Evolutionary conservation across 2,329 filamentous ascomycete species (phyloP).

Genomic region (Capronia coronata): DNA sequence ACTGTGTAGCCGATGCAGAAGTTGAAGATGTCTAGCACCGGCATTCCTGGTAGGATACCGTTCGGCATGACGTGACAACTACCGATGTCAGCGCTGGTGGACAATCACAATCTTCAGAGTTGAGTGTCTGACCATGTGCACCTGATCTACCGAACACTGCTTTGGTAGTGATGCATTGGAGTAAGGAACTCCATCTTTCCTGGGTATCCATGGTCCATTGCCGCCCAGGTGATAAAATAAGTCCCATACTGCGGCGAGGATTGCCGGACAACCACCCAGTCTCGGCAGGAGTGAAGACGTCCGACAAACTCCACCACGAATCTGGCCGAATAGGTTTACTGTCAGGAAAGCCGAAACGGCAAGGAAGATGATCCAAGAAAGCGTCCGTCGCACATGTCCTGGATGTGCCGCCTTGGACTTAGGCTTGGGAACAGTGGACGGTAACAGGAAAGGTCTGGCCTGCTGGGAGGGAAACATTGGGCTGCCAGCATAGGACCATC

Average conservation of each 20-base stretch:
- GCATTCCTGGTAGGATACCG: slow-evolving; percentile 50
- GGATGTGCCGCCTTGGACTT: neutral
- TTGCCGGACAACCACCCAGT: slow-evolving; percentile 7
- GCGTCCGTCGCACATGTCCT: slow-evolving; percentile 1
- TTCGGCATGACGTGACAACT: slow-evolving; percentile 54
- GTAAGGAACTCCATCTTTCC: slow-evolving; percentile 37
- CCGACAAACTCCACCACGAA: slow-evolving; percentile 2
- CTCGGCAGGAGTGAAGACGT: slow-evolving; percentile 5
- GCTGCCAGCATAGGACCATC: neutral
- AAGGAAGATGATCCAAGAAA: slow-evolving; percentile 7
- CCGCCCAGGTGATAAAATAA: slow-evolving; percentile 50
- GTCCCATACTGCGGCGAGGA: slow-evolving; percentile 37
- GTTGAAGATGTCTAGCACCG: slow-evolving; percentile 42
- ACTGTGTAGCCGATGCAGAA: slow-evolving; percentile 44
- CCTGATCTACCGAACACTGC: slow-evolving; percentile 49
- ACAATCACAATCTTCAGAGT: neutral
- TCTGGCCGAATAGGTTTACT: slow-evolving; percentile 3
- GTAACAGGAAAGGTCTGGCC: neutral
- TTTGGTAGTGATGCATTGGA: slow-evolving; percentile 41
- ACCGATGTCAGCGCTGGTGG: neutral
- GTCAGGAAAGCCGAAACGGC: slow-evolving; percentile 3
- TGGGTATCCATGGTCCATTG: slow-evolving; percentile 51
- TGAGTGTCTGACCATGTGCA: slow-evolving; percentile 49
- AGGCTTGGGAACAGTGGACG: neutral
- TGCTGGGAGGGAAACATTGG: neutral